Evolutionary conservation across 2,329 filamentous ascomycete species (phyloP).

Genomic region (Rugonectria rugulosa): DNA sequence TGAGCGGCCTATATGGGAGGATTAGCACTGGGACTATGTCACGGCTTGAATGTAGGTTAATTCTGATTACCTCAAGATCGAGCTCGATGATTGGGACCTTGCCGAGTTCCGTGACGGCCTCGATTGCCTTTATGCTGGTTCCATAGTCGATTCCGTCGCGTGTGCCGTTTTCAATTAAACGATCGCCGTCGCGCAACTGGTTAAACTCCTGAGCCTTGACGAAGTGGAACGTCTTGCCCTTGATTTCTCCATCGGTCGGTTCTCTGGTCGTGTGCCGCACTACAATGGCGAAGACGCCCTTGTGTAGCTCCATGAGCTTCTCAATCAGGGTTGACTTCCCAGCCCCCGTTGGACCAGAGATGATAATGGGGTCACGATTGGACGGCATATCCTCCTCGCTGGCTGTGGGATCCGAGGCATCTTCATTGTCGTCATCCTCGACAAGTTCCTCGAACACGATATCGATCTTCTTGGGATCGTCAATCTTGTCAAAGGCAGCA

Average conservation of each 20-base stretch:
- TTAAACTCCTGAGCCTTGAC: constrained; percentile 64
- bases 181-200: constrained; percentile 65
- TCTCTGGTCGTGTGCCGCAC: constrained; percentile 63
- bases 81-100: constrained; percentile 68
- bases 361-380: constrained; percentile 65
- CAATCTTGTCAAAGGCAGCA: constrained; percentile 84
- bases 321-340: constrained; percentile 71
- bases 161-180: constrained; percentile 64
- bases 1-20: constrained; percentile 55
- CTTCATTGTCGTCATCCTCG: constrained; percentile 46
- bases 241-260: constrained; percentile 57
- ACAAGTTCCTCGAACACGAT: constrained; percentile 61
- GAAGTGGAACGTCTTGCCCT: constrained; percentile 62
- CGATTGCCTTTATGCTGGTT: constrained; percentile 61
- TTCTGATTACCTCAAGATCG: constrained; percentile 56
- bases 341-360: constrained; percentile 69
- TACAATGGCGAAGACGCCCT: constrained; percentile 69
- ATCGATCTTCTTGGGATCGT: constrained; percentile 77
- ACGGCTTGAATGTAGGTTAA: neutral
- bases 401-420: constrained; percentile 45
- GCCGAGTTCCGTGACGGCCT: constrained; percentile 58
- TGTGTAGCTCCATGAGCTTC: constrained; percentile 68
- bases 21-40: neutral
- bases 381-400: constrained; percentile 51
- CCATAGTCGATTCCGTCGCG: constrained; percentile 61